phyloP scores from a whole-genome alignment of 179 eudicot species.

The Silene coronaria region DNA sequence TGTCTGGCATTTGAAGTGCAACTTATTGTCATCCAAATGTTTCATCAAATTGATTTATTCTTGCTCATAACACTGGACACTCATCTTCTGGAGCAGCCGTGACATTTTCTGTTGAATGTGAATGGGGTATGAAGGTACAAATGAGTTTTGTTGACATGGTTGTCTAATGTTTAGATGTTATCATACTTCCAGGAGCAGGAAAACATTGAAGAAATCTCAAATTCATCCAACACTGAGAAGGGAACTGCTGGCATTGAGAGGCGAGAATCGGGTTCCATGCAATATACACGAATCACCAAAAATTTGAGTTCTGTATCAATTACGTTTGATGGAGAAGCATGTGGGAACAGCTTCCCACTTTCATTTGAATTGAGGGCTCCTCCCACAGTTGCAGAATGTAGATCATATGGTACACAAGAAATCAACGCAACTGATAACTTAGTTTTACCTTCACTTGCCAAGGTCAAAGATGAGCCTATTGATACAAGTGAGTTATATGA shows the following conservation, averaged over 20 bases:
- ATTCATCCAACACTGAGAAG: slow-evolving; percentile 17
- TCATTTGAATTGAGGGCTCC: slow-evolving; percentile 19
- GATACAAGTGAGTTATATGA: slow-evolving; percentile 26
- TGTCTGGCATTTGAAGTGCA: background rate
- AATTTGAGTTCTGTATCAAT: background rate
- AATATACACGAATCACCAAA: slow-evolving; percentile 8
- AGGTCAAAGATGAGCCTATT: slow-evolving; percentile 65
- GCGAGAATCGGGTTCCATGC: slow-evolving; percentile 22
- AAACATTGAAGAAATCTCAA: slow-evolving; percentile 22
- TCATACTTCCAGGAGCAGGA: slow-evolving; percentile 26
- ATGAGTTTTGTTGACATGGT: background rate
- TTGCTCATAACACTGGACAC: slow-evolving; percentile 3
- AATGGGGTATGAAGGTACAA: background rate
- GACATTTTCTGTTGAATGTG: background rate
- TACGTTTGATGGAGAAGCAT: slow-evolving; percentile 22
- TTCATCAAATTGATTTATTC: slow-evolving; percentile 1
- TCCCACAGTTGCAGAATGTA: slow-evolving; percentile 13
- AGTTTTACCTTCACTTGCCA: slow-evolving; percentile 23
- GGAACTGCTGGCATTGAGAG: slow-evolving; percentile 23
- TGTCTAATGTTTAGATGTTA: background rate
- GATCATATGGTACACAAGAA: slow-evolving; percentile 24
- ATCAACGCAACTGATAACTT: slow-evolving; percentile 23
- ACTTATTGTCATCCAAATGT: background rate
- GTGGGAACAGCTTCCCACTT: slow-evolving; percentile 16
- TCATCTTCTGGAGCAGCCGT: slow-evolving; percentile 6